Evolutionary conservation across 495 filamentous ascomycete species (phyloP).

Genomic region (Talaromyces trachyspermus): DNA sequence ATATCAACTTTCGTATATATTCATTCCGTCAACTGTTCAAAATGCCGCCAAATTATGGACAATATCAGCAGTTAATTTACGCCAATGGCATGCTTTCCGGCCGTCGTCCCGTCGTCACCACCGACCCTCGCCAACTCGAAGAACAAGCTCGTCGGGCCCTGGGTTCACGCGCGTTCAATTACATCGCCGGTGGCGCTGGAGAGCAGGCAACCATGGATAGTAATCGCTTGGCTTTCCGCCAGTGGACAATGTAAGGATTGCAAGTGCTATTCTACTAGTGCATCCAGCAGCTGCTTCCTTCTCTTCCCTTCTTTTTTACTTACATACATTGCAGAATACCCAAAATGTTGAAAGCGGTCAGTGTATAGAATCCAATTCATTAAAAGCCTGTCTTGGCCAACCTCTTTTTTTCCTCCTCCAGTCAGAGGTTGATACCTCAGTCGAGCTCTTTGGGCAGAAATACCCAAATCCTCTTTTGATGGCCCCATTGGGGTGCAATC

Average conservation of each 20-base stretch:
- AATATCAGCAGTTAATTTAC: conserved; percentile 44
- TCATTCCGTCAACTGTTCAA: too few relatives aligned
- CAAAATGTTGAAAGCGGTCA: conserved; percentile 31
- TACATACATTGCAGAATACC: conserved; percentile 22
- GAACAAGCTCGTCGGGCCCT: conserved; percentile 45
- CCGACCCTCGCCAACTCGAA: conserved; percentile 53
- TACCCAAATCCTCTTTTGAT: conserved; percentile 46
- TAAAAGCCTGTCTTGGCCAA: neutral
- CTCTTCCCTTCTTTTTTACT: neutral
- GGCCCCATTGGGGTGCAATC: conserved; percentile 54
- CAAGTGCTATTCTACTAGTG: neutral
- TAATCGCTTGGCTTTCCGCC: conserved; percentile 56
- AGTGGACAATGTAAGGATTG: conserved; percentile 54
- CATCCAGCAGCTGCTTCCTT: neutral
- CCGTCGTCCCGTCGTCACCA: conserved; percentile 46
- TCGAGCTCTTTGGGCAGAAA: conserved; percentile 51
- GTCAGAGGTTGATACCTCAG: conserved; percentile 39
- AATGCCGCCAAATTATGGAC: conserved; percentile 36
- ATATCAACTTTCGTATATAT: too few relatives aligned
- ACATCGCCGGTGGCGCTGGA: conserved; percentile 58
- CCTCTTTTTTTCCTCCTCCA: conserved; percentile 25
- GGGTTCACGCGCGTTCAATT: conserved; percentile 45
- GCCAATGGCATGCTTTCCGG: conserved; percentile 40
- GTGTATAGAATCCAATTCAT: conserved; percentile 6
- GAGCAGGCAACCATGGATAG: conserved; percentile 59